Conservation (phyloP, 2,329 filamentous ascomycete genomes). For the Thelonectria olida region DNA sequence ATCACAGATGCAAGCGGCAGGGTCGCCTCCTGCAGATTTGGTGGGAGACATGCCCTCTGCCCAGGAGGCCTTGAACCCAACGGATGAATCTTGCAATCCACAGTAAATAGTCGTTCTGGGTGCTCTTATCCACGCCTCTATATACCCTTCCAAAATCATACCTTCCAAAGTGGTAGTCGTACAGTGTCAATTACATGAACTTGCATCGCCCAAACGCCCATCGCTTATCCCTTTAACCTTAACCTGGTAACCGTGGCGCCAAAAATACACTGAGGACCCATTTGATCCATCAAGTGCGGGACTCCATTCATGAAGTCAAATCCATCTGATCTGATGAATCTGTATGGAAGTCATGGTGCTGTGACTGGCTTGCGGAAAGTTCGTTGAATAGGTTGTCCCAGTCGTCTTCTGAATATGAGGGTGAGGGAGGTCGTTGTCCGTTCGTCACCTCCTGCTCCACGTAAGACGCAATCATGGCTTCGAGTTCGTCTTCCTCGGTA, state of each 20-base stretch:
- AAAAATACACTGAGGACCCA: constrained; percentile 12
- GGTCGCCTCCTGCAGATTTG: constrained; percentile 88
- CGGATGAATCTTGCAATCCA: constrained; percentile 70
- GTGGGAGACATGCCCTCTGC: constrained; percentile 89
- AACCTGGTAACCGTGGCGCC: constrained; percentile 30
- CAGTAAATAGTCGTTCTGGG: constrained; percentile 56
- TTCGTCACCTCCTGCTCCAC: constrained; percentile 41
- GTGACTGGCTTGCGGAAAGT: constrained; percentile 45
- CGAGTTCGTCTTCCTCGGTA: constrained; percentile 64
- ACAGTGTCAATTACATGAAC: constrained; percentile 31
- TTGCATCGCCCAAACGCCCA: constrained; percentile 34
- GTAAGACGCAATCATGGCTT: constrained; percentile 63
- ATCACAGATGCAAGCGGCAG: constrained; percentile 91
- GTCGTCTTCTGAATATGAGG: constrained; percentile 62
- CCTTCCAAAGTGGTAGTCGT: constrained; percentile 30
- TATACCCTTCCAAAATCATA: constrained; percentile 36
- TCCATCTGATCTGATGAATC: constrained; percentile 56
- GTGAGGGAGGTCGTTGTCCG: constrained; percentile 43
- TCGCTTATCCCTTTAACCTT: constrained; percentile 12
- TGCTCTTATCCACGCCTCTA: constrained; percentile 32
- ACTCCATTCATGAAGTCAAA: constrained; percentile 45
- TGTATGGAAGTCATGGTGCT: constrained; percentile 18
- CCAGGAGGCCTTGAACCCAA: constrained; percentile 72
- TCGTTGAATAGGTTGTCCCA: constrained; percentile 69
- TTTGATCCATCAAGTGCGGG: constrained; percentile 1